Percentiles rank a stretch among this genome's conserved stretches.
These are phyloP conservation scores for Mortierella sp. DNA, from an alignment of 371 early-diverging fungal genomes.

Conservation along the genomic window DNA sequence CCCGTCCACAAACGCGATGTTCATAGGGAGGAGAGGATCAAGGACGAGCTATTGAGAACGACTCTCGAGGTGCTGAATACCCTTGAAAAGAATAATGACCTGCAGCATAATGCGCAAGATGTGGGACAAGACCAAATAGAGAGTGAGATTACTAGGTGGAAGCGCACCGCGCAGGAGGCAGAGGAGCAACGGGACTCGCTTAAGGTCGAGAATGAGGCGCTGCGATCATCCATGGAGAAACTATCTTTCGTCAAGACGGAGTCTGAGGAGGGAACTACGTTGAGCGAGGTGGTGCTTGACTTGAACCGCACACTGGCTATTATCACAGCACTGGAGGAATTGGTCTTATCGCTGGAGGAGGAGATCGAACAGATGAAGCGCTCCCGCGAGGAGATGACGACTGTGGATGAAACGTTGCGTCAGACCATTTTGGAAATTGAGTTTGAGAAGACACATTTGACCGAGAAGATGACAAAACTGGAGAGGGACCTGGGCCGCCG, in stretches of 20 bases:
- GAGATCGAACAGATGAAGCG: slow-evolving; percentile 4
- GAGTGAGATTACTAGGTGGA: no score
- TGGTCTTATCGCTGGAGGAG: slow-evolving; percentile 1
- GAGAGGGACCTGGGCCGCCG: slow-evolving; percentile 28
- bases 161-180: no score
- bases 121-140: no score
- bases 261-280: neutral
- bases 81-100: no score
- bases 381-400: neutral
- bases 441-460: neutral
- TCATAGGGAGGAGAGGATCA: no score
- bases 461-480: slow-evolving; percentile 13
- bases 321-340: slow-evolving; percentile 5
- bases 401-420: slow-evolving; percentile 5
- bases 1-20: no score
- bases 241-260: neutral
- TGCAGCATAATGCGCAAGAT: no score
- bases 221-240: neutral
- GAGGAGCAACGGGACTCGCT: neutral
- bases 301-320: slow-evolving; percentile 5
- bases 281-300: slow-evolving; percentile 4
- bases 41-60: no score
- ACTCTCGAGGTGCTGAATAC: no score
- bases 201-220: neutral
- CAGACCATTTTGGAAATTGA: slow-evolving; percentile 1